Conservation (phyloP, 2,329 filamentous ascomycete species). For the Ceratocystis cacaofunesta region DNA sequence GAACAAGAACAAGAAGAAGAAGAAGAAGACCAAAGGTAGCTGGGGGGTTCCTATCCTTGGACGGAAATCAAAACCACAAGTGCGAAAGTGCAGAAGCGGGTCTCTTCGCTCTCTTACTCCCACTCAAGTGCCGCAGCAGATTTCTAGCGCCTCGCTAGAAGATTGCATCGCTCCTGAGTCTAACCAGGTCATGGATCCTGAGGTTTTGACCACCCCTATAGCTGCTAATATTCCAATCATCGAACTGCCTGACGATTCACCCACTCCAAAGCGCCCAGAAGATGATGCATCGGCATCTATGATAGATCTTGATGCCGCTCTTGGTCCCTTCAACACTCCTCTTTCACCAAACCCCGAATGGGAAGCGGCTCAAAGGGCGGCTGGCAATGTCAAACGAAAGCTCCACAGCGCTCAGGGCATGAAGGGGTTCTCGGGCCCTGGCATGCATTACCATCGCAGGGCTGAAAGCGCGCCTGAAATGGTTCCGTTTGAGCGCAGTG, state of each 20-base stretch:
- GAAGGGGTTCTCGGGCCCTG: constrained; percentile 51
- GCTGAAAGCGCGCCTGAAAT: constrained; percentile 70
- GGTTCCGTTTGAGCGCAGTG: constrained; percentile 52
- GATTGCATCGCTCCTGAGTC: constrained; percentile 14
- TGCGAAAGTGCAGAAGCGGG: constrained; percentile 27
- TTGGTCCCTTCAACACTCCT: constrained; percentile 83
- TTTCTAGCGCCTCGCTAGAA: constrained; percentile 18
- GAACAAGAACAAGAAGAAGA: constrained; percentile 28
- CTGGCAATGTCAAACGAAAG: constrained; percentile 43
- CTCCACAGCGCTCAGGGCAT: constrained; percentile 65
- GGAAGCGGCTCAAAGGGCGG: constrained; percentile 48
- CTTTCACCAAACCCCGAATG: constrained; percentile 47
- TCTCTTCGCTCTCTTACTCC: constrained; percentile 33
- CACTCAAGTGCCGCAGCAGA: constrained; percentile 2
- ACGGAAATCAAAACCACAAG: constrained; percentile 41
- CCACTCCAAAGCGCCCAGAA: constrained; percentile 20
- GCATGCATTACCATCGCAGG: constrained; percentile 62
- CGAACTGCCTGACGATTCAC: constrained; percentile 16
- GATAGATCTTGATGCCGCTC: constrained; percentile 85
- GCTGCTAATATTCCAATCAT: constrained; percentile 20
- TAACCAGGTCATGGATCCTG: constrained; percentile 15
- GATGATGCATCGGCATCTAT: constrained; percentile 61
- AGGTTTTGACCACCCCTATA: constrained; percentile 7
- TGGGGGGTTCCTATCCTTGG: constrained; percentile 56
- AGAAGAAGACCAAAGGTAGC: constrained; percentile 26